Percentiles rank a stretch among this genome's conserved stretches.
Conservation (phyloP, 2,329 filamentous ascomycete genomes). For the Fusarium virguliforme region DNA sequence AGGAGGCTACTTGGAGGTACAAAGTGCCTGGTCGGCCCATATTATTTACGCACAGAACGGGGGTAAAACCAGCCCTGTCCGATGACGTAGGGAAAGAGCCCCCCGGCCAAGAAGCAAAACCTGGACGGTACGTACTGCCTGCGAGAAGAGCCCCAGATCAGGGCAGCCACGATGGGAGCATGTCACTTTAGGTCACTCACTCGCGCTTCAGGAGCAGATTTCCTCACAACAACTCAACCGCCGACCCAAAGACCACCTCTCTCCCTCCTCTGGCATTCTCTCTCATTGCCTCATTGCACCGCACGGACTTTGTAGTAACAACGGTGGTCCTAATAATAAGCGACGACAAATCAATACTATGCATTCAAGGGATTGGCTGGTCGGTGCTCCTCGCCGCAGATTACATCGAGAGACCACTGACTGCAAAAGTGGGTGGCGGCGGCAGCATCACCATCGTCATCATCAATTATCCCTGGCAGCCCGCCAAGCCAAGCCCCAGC, state of each 20-base stretch:
- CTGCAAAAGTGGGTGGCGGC: conserved; percentile 41
- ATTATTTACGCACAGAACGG: conserved; percentile 38
- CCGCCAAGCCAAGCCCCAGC: conserved; percentile 39
- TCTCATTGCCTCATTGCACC: conserved; percentile 20
- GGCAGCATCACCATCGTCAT: conserved; percentile 43
- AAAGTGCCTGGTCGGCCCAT: conserved; percentile 30
- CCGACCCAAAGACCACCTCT: neutral
- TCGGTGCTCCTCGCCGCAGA: conserved; percentile 43
- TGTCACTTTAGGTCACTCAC: conserved; percentile 21
- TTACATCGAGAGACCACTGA: conserved; percentile 43
- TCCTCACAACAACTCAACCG: conserved; percentile 8
- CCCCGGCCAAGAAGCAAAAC: conserved; percentile 38
- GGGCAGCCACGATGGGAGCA: conserved; percentile 18
- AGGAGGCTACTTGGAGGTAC: conserved; percentile 16
- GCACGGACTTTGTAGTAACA: conserved; percentile 31
- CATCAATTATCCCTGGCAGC: conserved; percentile 31
- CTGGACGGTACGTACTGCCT: conserved; percentile 24
- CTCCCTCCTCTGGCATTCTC: conserved; percentile 6
- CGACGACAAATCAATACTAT: conserved; percentile 37
- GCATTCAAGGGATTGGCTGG: conserved; percentile 46
- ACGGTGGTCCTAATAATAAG: conserved; percentile 32
- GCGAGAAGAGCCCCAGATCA: conserved; percentile 21
- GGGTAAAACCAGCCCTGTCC: conserved; percentile 40
- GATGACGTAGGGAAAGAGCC: conserved; percentile 50
- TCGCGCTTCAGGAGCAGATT: conserved; percentile 12